Base-by-base conservation (phyloP, 2,329 filamentous ascomycete genomes). In the Daldinia sp. region DNA sequence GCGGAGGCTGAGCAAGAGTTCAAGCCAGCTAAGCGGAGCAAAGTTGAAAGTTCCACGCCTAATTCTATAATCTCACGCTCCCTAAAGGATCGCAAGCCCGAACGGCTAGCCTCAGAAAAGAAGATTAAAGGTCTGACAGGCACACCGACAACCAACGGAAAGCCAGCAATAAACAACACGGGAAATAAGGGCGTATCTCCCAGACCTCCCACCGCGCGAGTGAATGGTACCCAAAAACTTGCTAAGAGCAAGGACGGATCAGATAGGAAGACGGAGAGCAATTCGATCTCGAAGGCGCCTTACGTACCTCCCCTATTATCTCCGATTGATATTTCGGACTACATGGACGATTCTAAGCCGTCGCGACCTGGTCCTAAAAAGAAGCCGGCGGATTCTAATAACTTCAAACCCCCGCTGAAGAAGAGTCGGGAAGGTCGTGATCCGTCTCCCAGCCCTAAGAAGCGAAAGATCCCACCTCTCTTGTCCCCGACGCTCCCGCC, bases 401-500 rank as follows among this genome's bases (percentile, higher is more conserved):
- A 64, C 35, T 48, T 68, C 34, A 75, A 73, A 62, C 51, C 64
- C 13, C 64, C 62, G 29, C 30, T 53, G 8, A 75, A 75, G 66
- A 73, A 63, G 72, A 71, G 11, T 34, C 56, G 72, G 61, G 52
- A 77, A 70, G 58, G 74, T 61, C 60, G 64, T 61, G 64, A 76
- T 55, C 66, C 70, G 11, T 68, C 71, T 43, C 69, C 70, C 66
- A 72, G 58, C 29, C 67, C 68, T 17, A 83, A 78, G 68, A 82
- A 77, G 63, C 73, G 77, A 7, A 76, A 75, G 47, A 72, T 87
- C 23, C 85, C 84, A 0, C 76, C 80, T 0, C 75, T 87, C 5
- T 76, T 87, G 9, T 87, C 85, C 0, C 85, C 85, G 0, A 87
- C 84, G 0, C 72, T 87, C 5, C 85, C 85, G 1, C 76, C 82